These are phyloP conservation scores for Orbilia quercus DNA, from an alignment of 2,329 filamentous ascomycete species.

Conservation along the genomic window DNA sequence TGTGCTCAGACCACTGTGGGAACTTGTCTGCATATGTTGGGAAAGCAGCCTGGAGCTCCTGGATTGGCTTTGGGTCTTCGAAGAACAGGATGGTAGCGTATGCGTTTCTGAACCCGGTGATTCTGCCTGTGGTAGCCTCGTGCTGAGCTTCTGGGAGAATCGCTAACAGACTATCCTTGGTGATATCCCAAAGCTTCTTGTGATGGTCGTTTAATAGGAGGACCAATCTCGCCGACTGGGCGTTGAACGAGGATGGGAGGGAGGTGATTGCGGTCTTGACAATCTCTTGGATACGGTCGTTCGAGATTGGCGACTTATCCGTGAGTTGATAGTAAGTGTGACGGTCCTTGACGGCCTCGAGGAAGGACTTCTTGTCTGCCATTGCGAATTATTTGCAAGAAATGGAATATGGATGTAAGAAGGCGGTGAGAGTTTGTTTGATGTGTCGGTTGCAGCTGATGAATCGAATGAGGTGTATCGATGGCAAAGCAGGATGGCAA, in stretches of 20 bases:
- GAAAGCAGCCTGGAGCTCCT: conserved; percentile 75
- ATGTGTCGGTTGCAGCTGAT: no score
- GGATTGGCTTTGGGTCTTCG: conserved; percentile 77
- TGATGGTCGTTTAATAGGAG: conserved; percentile 85
- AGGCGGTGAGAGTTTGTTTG: no score
- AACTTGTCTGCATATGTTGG: conserved; percentile 82
- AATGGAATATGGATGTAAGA: no score
- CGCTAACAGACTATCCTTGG: conserved; percentile 72
- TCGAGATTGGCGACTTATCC: conserved; percentile 72
- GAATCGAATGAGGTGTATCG: no score
- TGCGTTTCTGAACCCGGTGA: conserved; percentile 73
- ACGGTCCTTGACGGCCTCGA: conserved; percentile 75
- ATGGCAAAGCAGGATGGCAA: no score
- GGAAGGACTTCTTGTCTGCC: conserved; percentile 64
- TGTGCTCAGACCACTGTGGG: conserved; percentile 79
- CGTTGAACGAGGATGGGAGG: conserved; percentile 84
- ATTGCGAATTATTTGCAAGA: no score
- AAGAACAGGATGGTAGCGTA: conserved; percentile 89
- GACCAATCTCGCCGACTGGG: conserved; percentile 80
- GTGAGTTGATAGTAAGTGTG: conserved; percentile 76
- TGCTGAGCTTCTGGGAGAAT: conserved; percentile 74
- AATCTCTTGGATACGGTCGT: conserved; percentile 73
- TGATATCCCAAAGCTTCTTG: conserved; percentile 85
- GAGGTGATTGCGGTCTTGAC: conserved; percentile 73
- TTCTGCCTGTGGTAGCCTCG: conserved; percentile 67